A percentile compares a stretch with the other conserved stretches of the same genome.
Conservation (phyloP, 768 basidiomycete genomes). For the Russula sp. region DNA sequence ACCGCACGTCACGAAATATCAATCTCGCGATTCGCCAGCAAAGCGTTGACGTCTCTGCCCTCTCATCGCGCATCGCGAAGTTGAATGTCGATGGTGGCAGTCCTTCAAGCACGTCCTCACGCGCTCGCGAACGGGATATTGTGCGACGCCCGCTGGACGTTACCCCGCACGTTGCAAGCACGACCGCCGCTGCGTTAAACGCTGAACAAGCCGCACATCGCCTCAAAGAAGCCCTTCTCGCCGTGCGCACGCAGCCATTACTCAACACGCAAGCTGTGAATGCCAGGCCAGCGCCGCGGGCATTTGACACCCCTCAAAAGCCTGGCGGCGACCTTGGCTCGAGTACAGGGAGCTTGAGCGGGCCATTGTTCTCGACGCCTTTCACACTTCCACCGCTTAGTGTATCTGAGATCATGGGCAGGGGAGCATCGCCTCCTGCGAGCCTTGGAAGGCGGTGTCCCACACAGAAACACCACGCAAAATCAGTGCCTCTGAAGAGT, state of each 20-base stretch:
- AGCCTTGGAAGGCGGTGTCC: constrained; percentile 1
- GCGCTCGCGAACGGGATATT: constrained; percentile 9
- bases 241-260: constrained; percentile 53
- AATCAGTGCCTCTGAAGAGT: constrained; percentile 30
- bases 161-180: constrained; percentile 60
- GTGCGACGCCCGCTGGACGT: constrained; percentile 24
- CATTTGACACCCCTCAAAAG: constrained; percentile 16
- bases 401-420: background rate
- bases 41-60: constrained; percentile 41
- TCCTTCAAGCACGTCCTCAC: constrained; percentile 28
- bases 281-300: constrained; percentile 27
- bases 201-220: constrained; percentile 67
- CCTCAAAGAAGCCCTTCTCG: constrained; percentile 61
- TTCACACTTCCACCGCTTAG: constrained; percentile 7
- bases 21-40: constrained; percentile 63
- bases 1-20: constrained; percentile 80
- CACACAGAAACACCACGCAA: constrained; percentile 30
- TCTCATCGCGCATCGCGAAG: constrained; percentile 46
- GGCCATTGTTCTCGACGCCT: background rate
- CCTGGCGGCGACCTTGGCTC: background rate
- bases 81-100: constrained; percentile 38
- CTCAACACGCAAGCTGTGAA: constrained; percentile 48
- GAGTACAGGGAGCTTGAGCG: background rate
- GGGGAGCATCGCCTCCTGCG: constrained; percentile 12
- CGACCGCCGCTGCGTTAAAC: constrained; percentile 75